Base-by-base conservation (phyloP, 2,329 filamentous ascomycete species). In the Didymella arachidicola region DNA sequence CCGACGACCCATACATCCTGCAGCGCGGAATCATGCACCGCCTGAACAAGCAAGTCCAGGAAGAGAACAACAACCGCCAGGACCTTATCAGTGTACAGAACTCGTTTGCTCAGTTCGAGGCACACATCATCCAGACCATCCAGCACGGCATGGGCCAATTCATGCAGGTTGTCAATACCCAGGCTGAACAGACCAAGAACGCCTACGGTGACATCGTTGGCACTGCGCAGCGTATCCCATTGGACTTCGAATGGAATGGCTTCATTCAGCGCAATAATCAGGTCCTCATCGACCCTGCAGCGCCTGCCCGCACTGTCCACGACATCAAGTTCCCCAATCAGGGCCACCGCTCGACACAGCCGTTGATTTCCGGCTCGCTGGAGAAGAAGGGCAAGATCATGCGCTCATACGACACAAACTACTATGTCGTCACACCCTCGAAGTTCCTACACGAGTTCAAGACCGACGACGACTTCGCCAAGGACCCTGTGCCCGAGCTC, bases 381-480 rank as follows among this genome's bases (percentile, higher is more conserved):
- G 92, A 97, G 81, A 89, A 92, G 73, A 98, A 97, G 80, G 92
- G 90, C 61, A 90, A 93, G 68, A 90, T 96, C 77, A 89, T 96
- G 79, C 86, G 92, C 70, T 84, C 89, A 79, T 95, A 91, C 78
- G 88, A 87, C 63, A 86, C 90, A 0, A 87, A 86, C 55, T 97
- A 96, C 83, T 99, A 97, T 74, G 94, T 95, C 56, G 87, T 98
- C 46, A 96, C 93, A 0, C 90, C 92, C 0, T 86, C 91, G 57
- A 92, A 91, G 72, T 99, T 89, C 79, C 80, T 99, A 58, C 95
- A 99, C 80, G 93, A 97, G 78, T 99, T 96, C 84, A 96, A 96
- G 80, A 93, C 96, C 72, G 90, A 91, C 73, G 94, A 98, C 71
- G 84, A 88, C 69, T 84, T 86, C 72, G 80, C 80, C 57, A 83